These are phyloP conservation scores for Phascolomyces articulosus DNA, from an alignment of 371 early-diverging fungal genomes.

Conservation along the genomic window DNA sequence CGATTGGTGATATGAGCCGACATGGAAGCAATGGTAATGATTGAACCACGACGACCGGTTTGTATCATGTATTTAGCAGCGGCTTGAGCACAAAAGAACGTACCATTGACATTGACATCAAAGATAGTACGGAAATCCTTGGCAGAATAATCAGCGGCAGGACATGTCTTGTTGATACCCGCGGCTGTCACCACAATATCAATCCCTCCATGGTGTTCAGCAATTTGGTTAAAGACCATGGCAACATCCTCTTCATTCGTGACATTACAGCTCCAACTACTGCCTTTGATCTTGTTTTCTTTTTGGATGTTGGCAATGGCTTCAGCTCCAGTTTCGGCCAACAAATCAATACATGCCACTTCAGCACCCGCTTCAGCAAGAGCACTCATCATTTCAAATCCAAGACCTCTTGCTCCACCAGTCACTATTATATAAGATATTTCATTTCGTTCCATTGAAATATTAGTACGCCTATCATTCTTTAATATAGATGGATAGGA, in stretches of 20 bases:
- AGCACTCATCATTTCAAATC: conserved; percentile 49
- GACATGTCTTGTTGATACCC: conserved; percentile 25
- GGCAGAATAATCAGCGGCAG: conserved; percentile 27
- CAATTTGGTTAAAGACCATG: conserved; percentile 32
- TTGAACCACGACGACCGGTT: conserved; percentile 34
- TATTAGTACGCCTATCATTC: too few species aligned
- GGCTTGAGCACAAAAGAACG: conserved; percentile 38
- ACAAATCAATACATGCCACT: conserved; percentile 41
- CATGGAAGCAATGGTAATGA: conserved; percentile 5
- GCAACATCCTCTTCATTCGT: conserved; percentile 35
- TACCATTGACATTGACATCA: conserved; percentile 38
- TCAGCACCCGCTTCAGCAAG: conserved; percentile 44
- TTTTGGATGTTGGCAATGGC: conserved; percentile 22
- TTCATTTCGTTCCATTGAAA: too few species aligned
- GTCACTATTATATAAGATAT: conserved; percentile 22
- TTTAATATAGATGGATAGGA: too few species aligned
- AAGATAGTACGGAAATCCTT: conserved; percentile 29
- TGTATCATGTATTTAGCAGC: conserved; percentile 29
- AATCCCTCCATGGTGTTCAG: conserved; percentile 25
- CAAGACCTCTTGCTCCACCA: conserved; percentile 51
- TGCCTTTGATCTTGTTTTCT: conserved; percentile 27
- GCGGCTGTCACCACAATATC: conserved; percentile 35
- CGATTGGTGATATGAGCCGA: conserved; percentile 43
- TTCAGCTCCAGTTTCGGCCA: conserved; percentile 24
- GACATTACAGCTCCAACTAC: conserved; percentile 45